Evolutionary conservation across 164 flowering plant species (phyloP).

Genomic region (Magnolia kwangsiensis): DNA sequence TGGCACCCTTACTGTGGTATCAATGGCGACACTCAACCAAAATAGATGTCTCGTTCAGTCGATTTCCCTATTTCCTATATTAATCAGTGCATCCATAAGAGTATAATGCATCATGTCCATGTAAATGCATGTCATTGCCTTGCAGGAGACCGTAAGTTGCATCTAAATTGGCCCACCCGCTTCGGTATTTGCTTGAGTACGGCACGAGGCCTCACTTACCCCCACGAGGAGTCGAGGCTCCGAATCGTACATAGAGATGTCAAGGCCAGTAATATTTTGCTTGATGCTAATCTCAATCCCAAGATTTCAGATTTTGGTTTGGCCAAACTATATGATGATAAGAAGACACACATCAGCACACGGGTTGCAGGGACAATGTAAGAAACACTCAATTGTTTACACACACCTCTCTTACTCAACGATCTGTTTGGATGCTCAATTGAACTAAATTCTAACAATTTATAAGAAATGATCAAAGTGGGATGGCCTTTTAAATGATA

Average conservation of each 20-base stretch:
- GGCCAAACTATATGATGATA: conserved; percentile 38
- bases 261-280: conserved; percentile 17
- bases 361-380: conserved; percentile 44
- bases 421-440: too few relatives aligned
- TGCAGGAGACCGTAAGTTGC: background rate
- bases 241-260: conserved; percentile 15
- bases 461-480: too few relatives aligned
- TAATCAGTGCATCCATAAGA: too few relatives aligned
- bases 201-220: conserved; percentile 17
- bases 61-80: too few relatives aligned
- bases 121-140: background rate
- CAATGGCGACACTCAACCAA: too few relatives aligned
- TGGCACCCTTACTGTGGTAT: too few relatives aligned
- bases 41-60: too few relatives aligned
- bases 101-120: background rate
- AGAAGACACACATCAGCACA: conserved; percentile 37
- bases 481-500: too few relatives aligned
- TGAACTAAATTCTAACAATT: too few relatives aligned
- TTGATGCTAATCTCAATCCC: conserved; percentile 26
- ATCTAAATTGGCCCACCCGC: conserved; percentile 10
- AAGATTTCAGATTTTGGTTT: conserved; percentile 44
- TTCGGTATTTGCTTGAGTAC: conserved; percentile 14
- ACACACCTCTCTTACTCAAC: too few relatives aligned
- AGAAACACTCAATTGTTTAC: background rate
- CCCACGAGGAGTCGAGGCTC: conserved; percentile 14